A percentile compares a stretch with the other conserved stretches of the same genome.
Evolutionary conservation across 768 basidiomycete species (phyloP).

Genomic region (Tylopilus cervinicoccineus): DNA sequence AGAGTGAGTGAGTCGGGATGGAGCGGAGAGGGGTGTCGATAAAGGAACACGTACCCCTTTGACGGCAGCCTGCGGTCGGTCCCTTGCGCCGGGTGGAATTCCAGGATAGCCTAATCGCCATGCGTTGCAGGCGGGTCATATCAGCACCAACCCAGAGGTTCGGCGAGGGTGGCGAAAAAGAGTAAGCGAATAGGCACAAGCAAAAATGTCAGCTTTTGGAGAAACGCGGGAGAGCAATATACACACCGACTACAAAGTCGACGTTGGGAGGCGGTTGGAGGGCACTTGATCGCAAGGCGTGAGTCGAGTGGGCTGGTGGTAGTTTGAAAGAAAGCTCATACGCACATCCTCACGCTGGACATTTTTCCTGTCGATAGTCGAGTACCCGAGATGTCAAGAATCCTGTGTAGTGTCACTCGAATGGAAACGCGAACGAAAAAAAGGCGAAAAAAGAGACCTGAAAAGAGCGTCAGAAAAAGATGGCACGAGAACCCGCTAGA

Average conservation of each 20-base stretch:
- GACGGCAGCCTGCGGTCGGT: constrained; percentile 78
- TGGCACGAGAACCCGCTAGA: constrained; percentile 1
- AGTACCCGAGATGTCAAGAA: neutral
- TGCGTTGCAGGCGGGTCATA: constrained; percentile 1
- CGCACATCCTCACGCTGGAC: constrained; percentile 47
- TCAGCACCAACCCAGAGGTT: neutral
- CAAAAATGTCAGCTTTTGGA: neutral
- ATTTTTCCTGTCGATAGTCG: constrained; percentile 20
- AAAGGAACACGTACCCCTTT: constrained; percentile 63
- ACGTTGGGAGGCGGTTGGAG: constrained; percentile 86
- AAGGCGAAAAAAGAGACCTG: neutral
- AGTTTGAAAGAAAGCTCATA: constrained; percentile 1
- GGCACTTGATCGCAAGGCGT: constrained; percentile 44
- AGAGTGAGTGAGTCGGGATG: constrained; percentile 2
- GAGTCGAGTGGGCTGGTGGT: neutral
- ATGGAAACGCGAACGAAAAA: neutral
- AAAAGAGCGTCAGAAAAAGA: constrained; percentile 1
- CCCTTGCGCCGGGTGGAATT: constrained; percentile 73
- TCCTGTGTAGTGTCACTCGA: constrained; percentile 2
- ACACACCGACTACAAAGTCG: constrained; percentile 78
- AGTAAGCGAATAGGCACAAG: neutral
- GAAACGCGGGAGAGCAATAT: neutral
- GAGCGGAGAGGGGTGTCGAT: neutral
- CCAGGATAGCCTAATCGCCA: constrained; percentile 70
- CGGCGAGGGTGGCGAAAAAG: neutral